Conservation (phyloP, 1,284 basidiomycete genomes). For the Apiotrichum sp. region DNA sequence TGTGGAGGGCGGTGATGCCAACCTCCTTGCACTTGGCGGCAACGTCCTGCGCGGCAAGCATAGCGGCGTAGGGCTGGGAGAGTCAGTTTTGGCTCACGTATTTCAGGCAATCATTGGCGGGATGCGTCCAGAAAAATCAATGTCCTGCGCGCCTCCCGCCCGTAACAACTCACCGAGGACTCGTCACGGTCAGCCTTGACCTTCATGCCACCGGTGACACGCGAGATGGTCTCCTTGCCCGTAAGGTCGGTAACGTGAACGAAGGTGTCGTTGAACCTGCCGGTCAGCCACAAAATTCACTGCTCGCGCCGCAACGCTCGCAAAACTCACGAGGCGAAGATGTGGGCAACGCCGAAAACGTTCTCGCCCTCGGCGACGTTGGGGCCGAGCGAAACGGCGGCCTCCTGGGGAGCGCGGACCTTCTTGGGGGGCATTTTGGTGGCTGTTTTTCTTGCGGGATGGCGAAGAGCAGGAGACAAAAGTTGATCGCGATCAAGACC, state of each 20-base stretch:
- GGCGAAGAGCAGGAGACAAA: not conserved
- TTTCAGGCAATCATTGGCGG: no score
- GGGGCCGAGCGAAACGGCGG: conserved; percentile 81
- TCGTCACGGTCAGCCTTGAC: conserved; percentile 99
- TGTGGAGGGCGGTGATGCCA: conserved; percentile 83
- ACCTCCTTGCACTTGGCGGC: conserved; percentile 96
- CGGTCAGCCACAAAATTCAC: not conserved
- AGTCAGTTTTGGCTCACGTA: no score
- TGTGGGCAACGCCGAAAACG: conserved; percentile 93
- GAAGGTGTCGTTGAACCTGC: conserved; percentile 95
- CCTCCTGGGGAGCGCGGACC: conserved; percentile 59
- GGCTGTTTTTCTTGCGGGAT: not conserved
- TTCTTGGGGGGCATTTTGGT: conserved; percentile 45
- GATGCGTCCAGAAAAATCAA: no score
- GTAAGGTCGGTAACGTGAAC: conserved; percentile 99
- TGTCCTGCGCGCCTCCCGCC: no score
- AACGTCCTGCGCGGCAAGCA: conserved; percentile 98
- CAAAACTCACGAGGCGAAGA: conserved; percentile 67
- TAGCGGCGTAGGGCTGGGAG: conserved; percentile 76
- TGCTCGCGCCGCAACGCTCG: not conserved
- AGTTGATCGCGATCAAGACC: not conserved
- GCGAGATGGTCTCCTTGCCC: conserved; percentile 97
- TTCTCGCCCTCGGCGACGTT: conserved; percentile 91
- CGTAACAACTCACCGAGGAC: conserved; percentile 57
- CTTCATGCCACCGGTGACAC: conserved; percentile 99